Evolutionary conservation across 805 yeast genomes (phyloP), one percentile per base, ranked within the genome.

Genomic region (Lachancea kluyveri): DNA sequence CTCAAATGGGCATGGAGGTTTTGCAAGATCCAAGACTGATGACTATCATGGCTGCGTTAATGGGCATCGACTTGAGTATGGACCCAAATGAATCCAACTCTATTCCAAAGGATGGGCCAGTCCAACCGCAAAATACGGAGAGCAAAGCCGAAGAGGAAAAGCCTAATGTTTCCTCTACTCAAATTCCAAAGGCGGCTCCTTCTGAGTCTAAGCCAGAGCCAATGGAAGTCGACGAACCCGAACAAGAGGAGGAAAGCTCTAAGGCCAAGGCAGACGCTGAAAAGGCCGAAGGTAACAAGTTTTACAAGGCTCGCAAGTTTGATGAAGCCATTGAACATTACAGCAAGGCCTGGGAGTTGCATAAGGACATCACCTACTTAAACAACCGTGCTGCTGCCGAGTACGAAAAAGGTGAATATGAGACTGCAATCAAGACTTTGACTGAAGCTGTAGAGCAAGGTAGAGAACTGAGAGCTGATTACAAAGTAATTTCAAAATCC

Each of bases 301-400:
- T 83, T 28, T 92, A 92, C 71, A 92, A 92, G 62, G 67, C 78
- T 44, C 82, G 81, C 57, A 69, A 87, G 52, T 92, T 92, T 46
- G 96, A 86, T 53, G 95, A 81, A 52, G 98, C 99, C 26, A 90
- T 92, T 55, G 85, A 65, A 36, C 67, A 75, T 41, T 92, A 92
- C 64, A 68, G 83, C 54, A 72, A 77, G 54, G 99, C 99, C 2
- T 92, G 86, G 82, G 81, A 78, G 20, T 57, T 77, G 13, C 62
- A 68, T 62, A 72, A 77, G 52, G 97, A 92, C 56, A 85, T 90
- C 52, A 90, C 97, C 1, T 92, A 82, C 57, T 70, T 92, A 57
- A 92, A 94, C 68, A 92, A 92, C 70, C 77, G 94, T 52, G 92
- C 98, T 23, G 97, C 99, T 36, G 99, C 98, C 20, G 95, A 92